Base-by-base conservation (phyloP, 163 green algal species). In the Scenedesmus sp. region DNA sequence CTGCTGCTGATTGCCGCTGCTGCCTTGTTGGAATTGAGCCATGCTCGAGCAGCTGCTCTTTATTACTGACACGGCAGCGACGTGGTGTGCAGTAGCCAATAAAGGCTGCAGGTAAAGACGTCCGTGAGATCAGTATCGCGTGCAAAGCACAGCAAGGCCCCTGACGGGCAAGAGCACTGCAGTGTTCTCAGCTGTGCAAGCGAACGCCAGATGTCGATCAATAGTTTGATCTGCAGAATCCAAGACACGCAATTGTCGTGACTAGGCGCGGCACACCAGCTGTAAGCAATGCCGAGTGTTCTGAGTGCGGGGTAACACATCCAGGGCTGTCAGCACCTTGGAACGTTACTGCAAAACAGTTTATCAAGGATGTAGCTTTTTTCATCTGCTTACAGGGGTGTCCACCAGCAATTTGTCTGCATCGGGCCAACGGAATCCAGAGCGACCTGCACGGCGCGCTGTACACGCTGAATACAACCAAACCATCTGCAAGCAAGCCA, bases 1-100 rank as follows among this genome's bases (percentile, higher is more conserved):
- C 82, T 87, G 74, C 74, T 82, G 76, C 34, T 84, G 76, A 18
- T 79, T 79, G 70, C 70, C 46, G 23, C 23, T 79, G 70, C 6
- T 52, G 23, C 23, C 70, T 23, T 79, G 70, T 7, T 79, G 70
- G 46, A 79, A 79, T 52, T 79, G 70, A 52, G 70, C 70, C 70
- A 79, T 79, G 70, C 70, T 13, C 70, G 70, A 79, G 46, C 59
- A 64, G 23, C 70, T 79, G 4, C 70, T 18, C 70, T 79, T 79
- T 79, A 79, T 79, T 79, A 79, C 70, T 79, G 70, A 79, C 70
- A 23, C 20, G 70, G 46, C 5, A 23, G 23, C 70, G 23, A 52
- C 46, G 70, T 79, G 70, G 20, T 46, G 70, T 79, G 70, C 7
- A 52, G 7, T 20, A 46, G 23, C 70, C 20, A 79, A 2, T 16